Evolutionary conservation across 1,284 basidiomycete species (phyloP).

Genomic region (Malassezia nana): DNA sequence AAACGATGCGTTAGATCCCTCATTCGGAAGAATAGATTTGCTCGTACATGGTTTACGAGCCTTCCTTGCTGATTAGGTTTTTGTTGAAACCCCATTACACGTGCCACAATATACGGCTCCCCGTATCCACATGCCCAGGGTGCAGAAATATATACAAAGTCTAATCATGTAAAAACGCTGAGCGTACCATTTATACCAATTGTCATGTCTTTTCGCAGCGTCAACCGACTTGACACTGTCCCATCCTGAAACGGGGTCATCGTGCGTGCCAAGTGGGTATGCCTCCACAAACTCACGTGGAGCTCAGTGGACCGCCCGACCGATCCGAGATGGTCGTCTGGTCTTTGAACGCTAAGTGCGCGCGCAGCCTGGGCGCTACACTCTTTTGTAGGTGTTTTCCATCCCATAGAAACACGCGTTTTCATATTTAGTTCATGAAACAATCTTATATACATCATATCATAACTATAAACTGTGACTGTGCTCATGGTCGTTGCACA

Average conservation of each 20-base stretch:
- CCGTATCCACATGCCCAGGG: slow-evolving; percentile 81
- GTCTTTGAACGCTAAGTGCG: too few species aligned
- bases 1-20: slow-evolving; percentile 74
- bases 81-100: slow-evolving; percentile 89
- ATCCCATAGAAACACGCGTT: background rate
- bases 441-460: background rate
- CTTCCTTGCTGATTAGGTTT: slow-evolving; percentile 58
- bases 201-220: slow-evolving; percentile 31
- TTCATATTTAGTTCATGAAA: background rate
- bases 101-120: slow-evolving; percentile 73
- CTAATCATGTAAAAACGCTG: background rate
- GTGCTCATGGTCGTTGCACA: background rate
- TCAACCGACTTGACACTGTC: background rate
- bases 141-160: slow-evolving; percentile 64
- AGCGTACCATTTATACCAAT: slow-evolving; percentile 36
- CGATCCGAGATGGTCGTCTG: too few species aligned
- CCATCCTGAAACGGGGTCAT: background rate
- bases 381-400: too few species aligned
- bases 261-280: background rate
- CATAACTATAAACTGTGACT: background rate
- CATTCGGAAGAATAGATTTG: slow-evolving; percentile 87
- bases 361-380: too few species aligned
- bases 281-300: background rate
- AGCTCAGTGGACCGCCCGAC: background rate
- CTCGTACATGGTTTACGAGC: slow-evolving; percentile 56